A percentile compares a stretch with the other conserved stretches of the same genome.
phyloP scores from a whole-genome alignment of 2,329 filamentous ascomycete genomes.

The Pochonia chlamydosporia region DNA sequence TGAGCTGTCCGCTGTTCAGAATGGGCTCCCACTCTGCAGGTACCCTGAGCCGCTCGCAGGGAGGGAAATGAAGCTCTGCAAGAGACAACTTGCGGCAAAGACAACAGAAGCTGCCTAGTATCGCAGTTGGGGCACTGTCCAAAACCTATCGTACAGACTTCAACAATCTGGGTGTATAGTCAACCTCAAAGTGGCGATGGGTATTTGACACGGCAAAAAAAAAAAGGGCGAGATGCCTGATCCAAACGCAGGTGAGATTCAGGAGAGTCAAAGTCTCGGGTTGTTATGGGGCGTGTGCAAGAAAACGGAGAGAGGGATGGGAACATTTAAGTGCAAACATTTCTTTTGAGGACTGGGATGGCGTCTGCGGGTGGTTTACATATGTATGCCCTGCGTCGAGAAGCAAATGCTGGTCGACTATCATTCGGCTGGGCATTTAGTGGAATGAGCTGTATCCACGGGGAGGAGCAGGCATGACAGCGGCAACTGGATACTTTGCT shows the following conservation, averaged over 20 bases:
- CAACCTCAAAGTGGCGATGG: too few relatives aligned
- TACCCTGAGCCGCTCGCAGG: conserved; percentile 14
- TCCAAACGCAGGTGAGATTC: conserved; percentile 19
- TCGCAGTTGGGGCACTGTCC: not conserved
- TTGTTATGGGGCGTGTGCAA: conserved; percentile 17
- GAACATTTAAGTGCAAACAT: conserved; percentile 22
- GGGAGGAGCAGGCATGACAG: not conserved
- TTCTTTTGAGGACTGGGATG: conserved; percentile 26
- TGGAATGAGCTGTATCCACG: not conserved
- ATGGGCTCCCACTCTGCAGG: conserved; percentile 13
- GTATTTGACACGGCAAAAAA: conserved; percentile 1
- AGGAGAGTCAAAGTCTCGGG: conserved; percentile 23
- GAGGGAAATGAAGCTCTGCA: conserved; percentile 18
- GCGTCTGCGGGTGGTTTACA: conserved; percentile 23
- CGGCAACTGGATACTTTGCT: not conserved
- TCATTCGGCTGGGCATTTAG: conserved; percentile 1
- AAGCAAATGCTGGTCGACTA: conserved; percentile 3
- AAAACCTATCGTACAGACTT: conserved; percentile 9
- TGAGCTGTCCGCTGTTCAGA: conserved; percentile 8
- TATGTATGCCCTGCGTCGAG: conserved; percentile 8
- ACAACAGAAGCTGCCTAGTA: too few relatives aligned
- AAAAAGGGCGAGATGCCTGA: conserved; percentile 16
- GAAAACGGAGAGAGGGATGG: conserved; percentile 17
- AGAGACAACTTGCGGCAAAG: too few relatives aligned
- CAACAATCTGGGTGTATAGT: conserved; percentile 2